Percentiles rank a stretch among this genome's conserved stretches.
Evolutionary conservation across 176 grass and related monocot species (phyloP).

Genomic region (Hordeum marinum): DNA sequence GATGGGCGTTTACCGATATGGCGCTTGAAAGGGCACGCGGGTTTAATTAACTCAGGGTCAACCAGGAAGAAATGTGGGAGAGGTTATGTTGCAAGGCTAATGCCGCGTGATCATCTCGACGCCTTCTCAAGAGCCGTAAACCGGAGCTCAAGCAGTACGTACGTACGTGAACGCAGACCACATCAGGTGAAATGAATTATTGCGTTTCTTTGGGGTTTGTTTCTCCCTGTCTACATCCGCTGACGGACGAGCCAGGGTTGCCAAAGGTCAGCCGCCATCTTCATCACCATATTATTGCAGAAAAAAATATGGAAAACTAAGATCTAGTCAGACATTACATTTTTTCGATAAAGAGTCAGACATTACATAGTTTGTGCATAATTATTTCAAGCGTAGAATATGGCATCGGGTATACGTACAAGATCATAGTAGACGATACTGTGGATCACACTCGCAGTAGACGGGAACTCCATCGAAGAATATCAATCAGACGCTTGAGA

Average conservation of each 20-base stretch:
- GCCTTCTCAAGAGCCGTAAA: conserved; percentile 24
- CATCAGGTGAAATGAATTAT: not conserved
- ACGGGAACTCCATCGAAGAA: not conserved
- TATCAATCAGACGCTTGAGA: not conserved
- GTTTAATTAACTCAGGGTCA: not conserved
- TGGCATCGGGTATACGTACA: too few relatives aligned
- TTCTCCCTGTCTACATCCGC: not conserved
- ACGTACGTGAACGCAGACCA: not conserved
- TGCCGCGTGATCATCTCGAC: not conserved
- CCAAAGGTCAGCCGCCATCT: conserved; percentile 19
- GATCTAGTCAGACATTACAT: not conserved
- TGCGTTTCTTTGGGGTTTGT: not conserved
- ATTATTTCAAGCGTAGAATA: too few relatives aligned
- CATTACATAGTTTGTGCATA: not conserved
- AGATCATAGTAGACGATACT: not conserved
- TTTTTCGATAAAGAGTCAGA: too few relatives aligned
- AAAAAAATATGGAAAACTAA: not conserved
- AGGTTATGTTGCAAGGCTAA: not conserved
- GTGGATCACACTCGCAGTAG: not conserved
- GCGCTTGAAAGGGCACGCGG: not conserved
- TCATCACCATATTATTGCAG: not conserved
- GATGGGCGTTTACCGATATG: not conserved
- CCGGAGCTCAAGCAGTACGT: not conserved
- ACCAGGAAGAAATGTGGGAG: not conserved
- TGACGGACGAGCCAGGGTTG: not conserved